Base-by-base conservation (phyloP, 1,139 yeast species). In the Suhomyces terraborum region DNA sequence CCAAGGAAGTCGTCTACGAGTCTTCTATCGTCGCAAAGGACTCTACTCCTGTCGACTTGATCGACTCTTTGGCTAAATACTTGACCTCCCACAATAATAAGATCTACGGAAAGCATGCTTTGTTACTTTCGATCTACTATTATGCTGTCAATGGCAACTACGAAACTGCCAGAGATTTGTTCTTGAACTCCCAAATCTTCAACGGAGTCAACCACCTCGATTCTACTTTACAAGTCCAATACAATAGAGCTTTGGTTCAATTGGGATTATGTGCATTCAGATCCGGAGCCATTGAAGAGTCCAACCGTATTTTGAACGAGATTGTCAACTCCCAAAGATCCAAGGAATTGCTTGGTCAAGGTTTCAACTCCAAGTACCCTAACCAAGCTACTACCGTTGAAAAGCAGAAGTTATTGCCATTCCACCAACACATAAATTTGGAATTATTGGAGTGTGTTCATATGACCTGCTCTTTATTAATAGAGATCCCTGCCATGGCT, bases 381-480 rank as follows among this genome's bases (percentile, higher is more conserved):
- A 79, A 73, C 56, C 80, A 68, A 59, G 75, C 79, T 24, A 67
- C 80, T 41, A 66, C 71, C 16, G 78, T 76, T 49, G 93, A 84
- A 61, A 85, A 80, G 59, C 95, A 85, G 64, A 85, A 91, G 62
- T 79, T 89, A 63, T 77, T 93, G 61, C 99, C 99, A 46, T 94
- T 87, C 85, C 98, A 94, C 69, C 91, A 88, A 85, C 99, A 94
- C 70, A 89, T 94, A 65, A 94, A 94, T 67, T 75, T 91, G 57
- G 98, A 94, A 72, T 80, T 94, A 56, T 78, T 94, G 56, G 98
- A 94, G 69, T 86, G 95, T 63, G 96, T 88, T 43, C 91, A 86
- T 73, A 80, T 89, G 75, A 93, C 98, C 9, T 77, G 91, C 48
- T 88, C 96, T 31, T 75, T 94, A 66, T 79, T 94, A 61, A 80